Evolutionary conservation across 1,139 yeast species (phyloP).

Genomic region (Saccharomycopsis hybrid): DNA sequence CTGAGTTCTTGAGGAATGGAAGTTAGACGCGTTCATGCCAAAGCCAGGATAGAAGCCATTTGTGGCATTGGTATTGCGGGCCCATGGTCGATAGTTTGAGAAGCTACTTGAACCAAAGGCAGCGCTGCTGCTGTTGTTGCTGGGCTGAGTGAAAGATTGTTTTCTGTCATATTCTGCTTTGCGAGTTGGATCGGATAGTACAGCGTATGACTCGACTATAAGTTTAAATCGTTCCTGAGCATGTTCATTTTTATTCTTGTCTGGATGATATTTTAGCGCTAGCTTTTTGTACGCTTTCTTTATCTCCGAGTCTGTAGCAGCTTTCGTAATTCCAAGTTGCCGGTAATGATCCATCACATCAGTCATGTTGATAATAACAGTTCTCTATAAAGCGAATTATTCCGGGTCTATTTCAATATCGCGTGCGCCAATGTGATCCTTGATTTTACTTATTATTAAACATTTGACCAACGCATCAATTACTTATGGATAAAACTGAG

Average conservation of each 20-base stretch:
- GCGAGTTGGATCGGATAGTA: conserved; percentile 17
- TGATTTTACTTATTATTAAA: no score
- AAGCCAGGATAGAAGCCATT: neutral
- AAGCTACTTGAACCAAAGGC: neutral
- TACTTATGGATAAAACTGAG: no score
- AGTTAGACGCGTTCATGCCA: neutral
- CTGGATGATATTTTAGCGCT: conserved; percentile 93
- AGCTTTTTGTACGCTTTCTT: conserved; percentile 85
- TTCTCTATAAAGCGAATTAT: no score
- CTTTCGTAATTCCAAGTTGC: conserved; percentile 60
- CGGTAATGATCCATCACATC: conserved; percentile 55
- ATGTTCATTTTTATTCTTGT: conserved; percentile 90
- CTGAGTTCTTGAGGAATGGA: neutral
- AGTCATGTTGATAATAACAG: neutral
- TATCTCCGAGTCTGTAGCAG: conserved; percentile 69
- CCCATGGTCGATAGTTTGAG: neutral
- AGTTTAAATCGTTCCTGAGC: conserved; percentile 49
- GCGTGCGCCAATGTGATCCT: no score
- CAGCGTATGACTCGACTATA: conserved; percentile 15
- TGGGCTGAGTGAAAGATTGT: neutral
- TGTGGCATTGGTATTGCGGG: neutral
- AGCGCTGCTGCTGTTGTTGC: no score
- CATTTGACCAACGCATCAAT: no score
- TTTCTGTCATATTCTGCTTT: conserved; percentile 15
- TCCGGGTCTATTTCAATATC: no score